Conservation (phyloP, 2,329 filamentous ascomycete genomes). For the Elsinoe ampelina region DNA sequence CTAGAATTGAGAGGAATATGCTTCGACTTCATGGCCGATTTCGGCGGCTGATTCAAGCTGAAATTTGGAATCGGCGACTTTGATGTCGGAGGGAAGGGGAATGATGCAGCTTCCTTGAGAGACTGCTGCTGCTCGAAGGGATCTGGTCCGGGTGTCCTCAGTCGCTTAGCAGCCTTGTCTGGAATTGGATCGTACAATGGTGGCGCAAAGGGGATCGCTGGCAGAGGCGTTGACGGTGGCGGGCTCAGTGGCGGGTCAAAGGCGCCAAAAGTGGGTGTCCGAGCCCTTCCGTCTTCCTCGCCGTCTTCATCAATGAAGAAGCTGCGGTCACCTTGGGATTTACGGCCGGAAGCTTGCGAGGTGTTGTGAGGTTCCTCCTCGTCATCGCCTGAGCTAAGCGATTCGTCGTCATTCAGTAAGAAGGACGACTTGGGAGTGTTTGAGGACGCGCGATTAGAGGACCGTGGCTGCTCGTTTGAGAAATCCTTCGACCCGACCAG, state of each 20-base stretch:
- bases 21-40: conserved; percentile 3
- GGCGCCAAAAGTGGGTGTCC: conserved; percentile 16
- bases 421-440: conserved; percentile 34
- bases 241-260: conserved; percentile 9
- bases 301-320: conserved; percentile 42
- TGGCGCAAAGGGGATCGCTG: conserved; percentile 5
- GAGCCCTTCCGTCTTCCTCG: conserved; percentile 26
- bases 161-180: conserved; percentile 1
- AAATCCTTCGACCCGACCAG: background rate
- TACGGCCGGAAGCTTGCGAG: background rate
- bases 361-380: background rate
- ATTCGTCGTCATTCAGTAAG: conserved; percentile 45
- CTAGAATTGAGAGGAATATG: background rate
- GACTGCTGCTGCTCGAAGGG: background rate
- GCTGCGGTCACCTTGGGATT: conserved; percentile 31
- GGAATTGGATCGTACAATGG: conserved; percentile 10
- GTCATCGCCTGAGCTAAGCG: conserved; percentile 43
- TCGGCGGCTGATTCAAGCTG: background rate
- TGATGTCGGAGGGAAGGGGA: background rate
- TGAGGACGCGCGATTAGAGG: conserved; percentile 8
- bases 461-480: background rate
- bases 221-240: conserved; percentile 10
- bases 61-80: background rate
- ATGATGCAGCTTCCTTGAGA: conserved; percentile 1
- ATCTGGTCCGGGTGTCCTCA: conserved; percentile 5